phyloP scores from a whole-genome alignment of 2,329 filamentous ascomycete species.

The Neobulgaria alba region DNA sequence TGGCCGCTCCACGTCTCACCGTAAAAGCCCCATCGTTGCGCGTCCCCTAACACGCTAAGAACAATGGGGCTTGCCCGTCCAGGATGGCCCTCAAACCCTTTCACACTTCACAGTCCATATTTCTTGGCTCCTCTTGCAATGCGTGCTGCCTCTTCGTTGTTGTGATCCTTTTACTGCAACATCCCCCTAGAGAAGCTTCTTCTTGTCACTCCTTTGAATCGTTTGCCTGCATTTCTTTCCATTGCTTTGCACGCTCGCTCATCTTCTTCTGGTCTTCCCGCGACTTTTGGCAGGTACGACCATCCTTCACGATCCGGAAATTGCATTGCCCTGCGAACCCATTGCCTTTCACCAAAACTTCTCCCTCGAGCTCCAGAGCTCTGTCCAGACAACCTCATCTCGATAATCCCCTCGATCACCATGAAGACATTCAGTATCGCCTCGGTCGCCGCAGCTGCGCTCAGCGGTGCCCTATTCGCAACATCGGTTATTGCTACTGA shows the following conservation, averaged over 20 bases:
- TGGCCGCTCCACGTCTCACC: no score
- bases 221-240: not conserved
- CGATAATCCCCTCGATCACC: conserved; percentile 17
- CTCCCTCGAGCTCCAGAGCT: not conserved
- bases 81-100: no score
- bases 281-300: not conserved
- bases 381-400: not conserved
- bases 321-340: not conserved
- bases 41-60: not conserved
- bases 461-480: conserved; percentile 43
- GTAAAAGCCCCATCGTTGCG: not conserved
- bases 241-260: not conserved
- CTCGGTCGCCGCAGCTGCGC: conserved; percentile 33
- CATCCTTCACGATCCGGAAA: not conserved
- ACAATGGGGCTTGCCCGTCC: not conserved
- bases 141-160: not conserved
- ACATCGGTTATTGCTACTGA: conserved; percentile 42
- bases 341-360: not conserved
- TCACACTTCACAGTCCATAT: not conserved
- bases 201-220: not conserved
- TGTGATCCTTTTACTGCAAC: not conserved
- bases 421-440: conserved; percentile 46
- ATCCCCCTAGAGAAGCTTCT: no score
- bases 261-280: not conserved
- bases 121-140: not conserved